Conservation (phyloP, 2,329 filamentous ascomycete species). For the Niveomyces coronatus region DNA sequence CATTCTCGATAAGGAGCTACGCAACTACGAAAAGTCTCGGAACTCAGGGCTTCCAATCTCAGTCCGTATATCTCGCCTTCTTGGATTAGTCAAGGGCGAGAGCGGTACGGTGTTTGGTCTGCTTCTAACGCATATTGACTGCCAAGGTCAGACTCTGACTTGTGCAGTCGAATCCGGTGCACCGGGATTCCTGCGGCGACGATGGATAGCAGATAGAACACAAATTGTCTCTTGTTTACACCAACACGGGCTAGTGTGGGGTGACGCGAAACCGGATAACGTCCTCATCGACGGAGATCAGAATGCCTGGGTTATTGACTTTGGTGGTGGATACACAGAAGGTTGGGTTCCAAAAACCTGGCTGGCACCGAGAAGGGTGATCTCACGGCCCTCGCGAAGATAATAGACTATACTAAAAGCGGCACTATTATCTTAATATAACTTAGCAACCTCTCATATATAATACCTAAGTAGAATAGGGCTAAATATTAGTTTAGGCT, state of each 20-base stretch:
- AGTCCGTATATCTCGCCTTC: neutral
- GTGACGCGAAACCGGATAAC: neutral
- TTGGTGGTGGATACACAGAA: neutral
- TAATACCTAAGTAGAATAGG: no score
- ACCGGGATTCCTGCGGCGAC: neutral
- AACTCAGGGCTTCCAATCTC: neutral
- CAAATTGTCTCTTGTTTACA: neutral
- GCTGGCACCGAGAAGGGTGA: neutral
- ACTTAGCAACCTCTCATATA: no score
- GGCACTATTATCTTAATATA: no score
- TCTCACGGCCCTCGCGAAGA: neutral
- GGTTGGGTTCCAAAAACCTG: neutral
- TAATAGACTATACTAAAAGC: neutral
- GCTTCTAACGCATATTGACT: neutral
- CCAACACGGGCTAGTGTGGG: neutral
- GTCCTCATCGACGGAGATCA: neutral
- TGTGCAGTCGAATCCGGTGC: neutral
- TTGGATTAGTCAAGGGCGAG: neutral
- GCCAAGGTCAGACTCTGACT: neutral
- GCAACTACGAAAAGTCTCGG: neutral
- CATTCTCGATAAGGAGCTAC: neutral
- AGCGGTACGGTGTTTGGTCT: neutral
- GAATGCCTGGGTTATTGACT: conserved; percentile 1
- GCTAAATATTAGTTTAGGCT: no score
- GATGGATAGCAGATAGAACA: neutral